Percentiles rank a stretch among this genome's conserved stretches.
Conservation (phyloP, 148 eudicot species). For the Bassia scoparia region DNA sequence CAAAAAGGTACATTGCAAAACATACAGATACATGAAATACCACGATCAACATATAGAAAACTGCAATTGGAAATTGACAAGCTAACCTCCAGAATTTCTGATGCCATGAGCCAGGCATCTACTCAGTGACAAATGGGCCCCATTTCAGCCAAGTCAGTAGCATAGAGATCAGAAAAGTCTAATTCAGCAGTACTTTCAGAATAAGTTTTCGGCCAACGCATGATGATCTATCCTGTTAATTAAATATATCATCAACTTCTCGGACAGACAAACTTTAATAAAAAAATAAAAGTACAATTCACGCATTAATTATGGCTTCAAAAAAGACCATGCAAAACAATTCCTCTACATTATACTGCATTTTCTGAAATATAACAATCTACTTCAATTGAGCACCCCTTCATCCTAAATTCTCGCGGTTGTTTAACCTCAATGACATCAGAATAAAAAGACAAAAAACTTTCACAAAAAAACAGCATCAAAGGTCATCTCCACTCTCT, state of each 20-base stretch:
- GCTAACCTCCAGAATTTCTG: constrained; percentile 56
- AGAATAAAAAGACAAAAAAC: background rate
- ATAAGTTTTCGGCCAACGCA: constrained; percentile 39
- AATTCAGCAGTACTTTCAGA: constrained; percentile 41
- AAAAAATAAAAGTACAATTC: constrained; percentile 2
- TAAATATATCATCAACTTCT: background rate
- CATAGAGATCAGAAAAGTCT: constrained; percentile 62
- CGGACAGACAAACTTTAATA: background rate
- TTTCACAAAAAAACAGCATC: background rate
- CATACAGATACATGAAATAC: constrained; percentile 11
- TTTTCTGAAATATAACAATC: background rate
- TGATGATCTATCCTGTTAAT: constrained; percentile 43
- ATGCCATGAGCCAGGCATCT: constrained; percentile 42
- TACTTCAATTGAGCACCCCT: background rate
- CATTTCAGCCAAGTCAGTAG: constrained; percentile 53
- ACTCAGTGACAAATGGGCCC: constrained; percentile 51
- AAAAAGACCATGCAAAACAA: background rate
- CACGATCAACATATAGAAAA: constrained; percentile 10
- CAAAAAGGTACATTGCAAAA: constrained; percentile 69
- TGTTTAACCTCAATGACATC: background rate
- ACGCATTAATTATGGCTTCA: constrained; percentile 12
- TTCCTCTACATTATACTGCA: background rate
- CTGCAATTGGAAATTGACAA: background rate
- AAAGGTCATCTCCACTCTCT: background rate
- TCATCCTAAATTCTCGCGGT: background rate